Base-by-base conservation (phyloP, 495 filamentous ascomycete genomes). In the Amniculicola lignicola region DNA sequence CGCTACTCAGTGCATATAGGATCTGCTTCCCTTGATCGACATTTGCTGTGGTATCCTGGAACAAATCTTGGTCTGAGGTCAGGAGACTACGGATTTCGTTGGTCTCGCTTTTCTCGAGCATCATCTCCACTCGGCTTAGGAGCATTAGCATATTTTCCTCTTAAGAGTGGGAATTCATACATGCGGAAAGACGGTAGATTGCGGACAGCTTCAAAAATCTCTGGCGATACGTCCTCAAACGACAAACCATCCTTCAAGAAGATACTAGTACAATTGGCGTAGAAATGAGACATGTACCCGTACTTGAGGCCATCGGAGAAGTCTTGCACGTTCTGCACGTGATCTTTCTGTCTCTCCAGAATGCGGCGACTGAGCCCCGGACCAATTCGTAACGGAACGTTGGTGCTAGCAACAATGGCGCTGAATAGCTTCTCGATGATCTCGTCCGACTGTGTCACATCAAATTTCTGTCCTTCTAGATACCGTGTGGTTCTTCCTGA, bases 271-370 rank as follows among this genome's bases (percentile, higher is more conserved):
- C 88, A 81, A 67, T 97, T 96, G 35, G 88, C 88, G 65, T 92
- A 97, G 68, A 95, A 96, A 68, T 95, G 89, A 24, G 86, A 89
- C 92, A 98, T 96, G 61, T 93, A 92, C 12, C 84, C 82, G 71
- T 96, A 96, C 86, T 95, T 94, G 3, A 95, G 68, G 43, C 88
- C 84, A 57, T 79, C 81, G 54, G 84, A 77, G 69, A 96, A 93
- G 1, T 81, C 79, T 41, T 88, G 83, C n/a, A 90, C 82, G 57
- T 85, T 91, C 49, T 90, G 89, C n/a, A 90, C 84, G 64, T 90
- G 85, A 61, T 96, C 86, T 55, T 74, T 82, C 62, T 95, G 90
- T 36, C 86, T 82, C 35, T 89, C 86, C 40, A 96, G 75, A 21
- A 93, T 68, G 37, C 73, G 72, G 65, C 67, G 75, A 49, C 71